Conservation (phyloP, 176 grass and related monocot genomes). For the Triticum urartu region DNA sequence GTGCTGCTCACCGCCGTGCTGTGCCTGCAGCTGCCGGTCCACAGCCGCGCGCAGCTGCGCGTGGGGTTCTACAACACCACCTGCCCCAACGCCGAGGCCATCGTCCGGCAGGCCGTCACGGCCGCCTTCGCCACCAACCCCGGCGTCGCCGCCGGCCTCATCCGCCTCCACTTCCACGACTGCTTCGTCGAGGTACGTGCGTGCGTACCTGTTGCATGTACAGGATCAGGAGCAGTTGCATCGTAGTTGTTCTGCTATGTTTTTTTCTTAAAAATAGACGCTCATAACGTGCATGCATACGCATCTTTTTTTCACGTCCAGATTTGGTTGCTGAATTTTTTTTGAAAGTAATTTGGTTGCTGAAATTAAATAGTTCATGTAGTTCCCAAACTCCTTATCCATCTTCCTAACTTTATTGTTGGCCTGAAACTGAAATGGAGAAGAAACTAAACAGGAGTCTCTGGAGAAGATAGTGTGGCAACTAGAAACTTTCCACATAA, state of each 20-base stretch:
- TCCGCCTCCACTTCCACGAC: slow-evolving; percentile 83
- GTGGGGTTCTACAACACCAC: slow-evolving; percentile 63
- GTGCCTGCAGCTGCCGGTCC: slow-evolving; percentile 30
- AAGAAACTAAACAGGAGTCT: background rate
- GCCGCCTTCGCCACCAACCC: slow-evolving; percentile 57
- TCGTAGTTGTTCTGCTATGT: background rate
- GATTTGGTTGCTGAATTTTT: too few relatives aligned
- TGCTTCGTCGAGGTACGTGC: slow-evolving; percentile 64
- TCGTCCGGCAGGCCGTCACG: slow-evolving; percentile 58
- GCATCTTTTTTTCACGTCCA: too few relatives aligned
- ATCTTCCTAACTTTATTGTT: background rate
- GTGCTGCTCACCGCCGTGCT: slow-evolving; percentile 5
- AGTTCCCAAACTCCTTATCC: background rate
- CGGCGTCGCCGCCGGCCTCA: slow-evolving; percentile 63
- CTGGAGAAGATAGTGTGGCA: background rate
- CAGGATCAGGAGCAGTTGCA: background rate
- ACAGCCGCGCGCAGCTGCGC: slow-evolving; percentile 30
- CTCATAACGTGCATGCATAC: background rate
- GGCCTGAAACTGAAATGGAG: background rate
- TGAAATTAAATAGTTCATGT: background rate
- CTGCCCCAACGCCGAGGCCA: slow-evolving; percentile 62
- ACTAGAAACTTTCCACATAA: background rate
- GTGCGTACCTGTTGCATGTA: background rate
- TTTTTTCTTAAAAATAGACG: background rate
- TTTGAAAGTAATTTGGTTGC: too few relatives aligned